Evolutionary conservation across 2,329 filamentous ascomycete genomes (phyloP).

Genomic region (Ophiostoma ips): DNA sequence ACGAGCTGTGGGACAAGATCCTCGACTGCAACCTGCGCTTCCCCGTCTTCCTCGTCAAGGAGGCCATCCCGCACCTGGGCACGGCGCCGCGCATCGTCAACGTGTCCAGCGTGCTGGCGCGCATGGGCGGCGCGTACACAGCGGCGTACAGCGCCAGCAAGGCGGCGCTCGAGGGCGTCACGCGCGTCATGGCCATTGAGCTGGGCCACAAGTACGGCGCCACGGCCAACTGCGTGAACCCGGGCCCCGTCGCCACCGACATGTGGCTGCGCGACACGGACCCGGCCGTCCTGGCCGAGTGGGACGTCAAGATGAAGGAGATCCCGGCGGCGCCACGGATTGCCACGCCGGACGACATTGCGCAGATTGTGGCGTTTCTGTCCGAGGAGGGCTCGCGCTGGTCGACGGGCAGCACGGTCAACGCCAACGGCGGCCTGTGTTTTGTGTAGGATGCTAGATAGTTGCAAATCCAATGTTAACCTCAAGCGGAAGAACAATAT

Average conservation of each 20-base stretch:
- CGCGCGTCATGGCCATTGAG: constrained; percentile 42
- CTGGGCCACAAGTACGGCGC: constrained; percentile 35
- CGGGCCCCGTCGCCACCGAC: constrained; percentile 44
- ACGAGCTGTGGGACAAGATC: constrained; percentile 36
- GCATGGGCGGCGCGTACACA: constrained; percentile 15
- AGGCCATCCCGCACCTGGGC: constrained; percentile 35
- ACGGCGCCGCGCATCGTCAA: constrained; percentile 40
- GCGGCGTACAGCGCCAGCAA: constrained; percentile 6
- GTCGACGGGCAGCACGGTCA: constrained; percentile 42
- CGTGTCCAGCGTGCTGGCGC: constrained; percentile 38
- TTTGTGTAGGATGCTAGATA: background rate
- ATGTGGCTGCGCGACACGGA: constrained; percentile 22
- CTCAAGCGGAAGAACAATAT: no score
- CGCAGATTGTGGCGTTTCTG: constrained; percentile 41
- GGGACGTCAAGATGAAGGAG: constrained; percentile 35
- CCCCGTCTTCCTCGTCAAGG: constrained; percentile 37
- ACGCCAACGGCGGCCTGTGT: constrained; percentile 33
- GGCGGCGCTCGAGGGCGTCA: constrained; percentile 45
- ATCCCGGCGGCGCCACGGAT: constrained; percentile 38
- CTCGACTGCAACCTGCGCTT: constrained; percentile 45
- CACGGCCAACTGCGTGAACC: constrained; percentile 46
- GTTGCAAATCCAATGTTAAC: no score
- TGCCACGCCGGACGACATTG: constrained; percentile 39
- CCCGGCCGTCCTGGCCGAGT: constrained; percentile 34
- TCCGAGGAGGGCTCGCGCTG: constrained; percentile 33